phyloP scores from a whole-genome alignment of 108 stramenopile genomes.

The Cyclotella sp. region DNA sequence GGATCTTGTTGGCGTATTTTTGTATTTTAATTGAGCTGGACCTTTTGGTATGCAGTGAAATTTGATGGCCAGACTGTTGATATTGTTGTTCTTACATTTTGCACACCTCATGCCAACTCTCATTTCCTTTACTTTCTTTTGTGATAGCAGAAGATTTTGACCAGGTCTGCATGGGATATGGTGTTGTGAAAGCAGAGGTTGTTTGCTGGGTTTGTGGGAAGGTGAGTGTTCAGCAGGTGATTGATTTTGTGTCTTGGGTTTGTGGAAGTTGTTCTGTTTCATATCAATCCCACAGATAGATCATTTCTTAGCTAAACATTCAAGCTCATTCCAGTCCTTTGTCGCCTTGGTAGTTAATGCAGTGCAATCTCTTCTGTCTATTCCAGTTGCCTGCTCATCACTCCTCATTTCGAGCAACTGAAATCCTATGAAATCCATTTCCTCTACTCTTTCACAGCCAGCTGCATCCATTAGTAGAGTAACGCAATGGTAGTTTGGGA shows the following conservation, averaged over 20 bases:
- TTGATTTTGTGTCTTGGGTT: too few relatives aligned
- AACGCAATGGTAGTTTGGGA: not conserved
- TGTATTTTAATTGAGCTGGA: too few relatives aligned
- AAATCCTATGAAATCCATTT: not conserved
- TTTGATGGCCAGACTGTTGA: not conserved
- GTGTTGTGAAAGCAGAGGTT: too few relatives aligned
- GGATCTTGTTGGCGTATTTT: too few relatives aligned
- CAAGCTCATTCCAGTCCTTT: not conserved
- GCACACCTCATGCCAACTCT: not conserved
- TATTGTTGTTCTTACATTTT: not conserved
- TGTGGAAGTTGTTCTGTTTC: too few relatives aligned
- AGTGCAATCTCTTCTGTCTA: not conserved
- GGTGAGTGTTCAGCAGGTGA: not conserved
- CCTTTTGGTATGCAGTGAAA: too few relatives aligned
- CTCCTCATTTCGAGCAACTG: not conserved
- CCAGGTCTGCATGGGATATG: not conserved
- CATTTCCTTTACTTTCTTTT: not conserved
- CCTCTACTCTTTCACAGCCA: not conserved
- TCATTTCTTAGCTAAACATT: not conserved
- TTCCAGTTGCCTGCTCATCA: not conserved
- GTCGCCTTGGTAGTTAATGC: not conserved
- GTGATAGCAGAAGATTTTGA: not conserved
- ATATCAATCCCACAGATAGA: not conserved
- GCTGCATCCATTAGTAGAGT: not conserved
- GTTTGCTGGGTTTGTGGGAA: too few relatives aligned